Conservation (phyloP, 805 yeast genomes). For the Wickerhamiella galacta region DNA sequence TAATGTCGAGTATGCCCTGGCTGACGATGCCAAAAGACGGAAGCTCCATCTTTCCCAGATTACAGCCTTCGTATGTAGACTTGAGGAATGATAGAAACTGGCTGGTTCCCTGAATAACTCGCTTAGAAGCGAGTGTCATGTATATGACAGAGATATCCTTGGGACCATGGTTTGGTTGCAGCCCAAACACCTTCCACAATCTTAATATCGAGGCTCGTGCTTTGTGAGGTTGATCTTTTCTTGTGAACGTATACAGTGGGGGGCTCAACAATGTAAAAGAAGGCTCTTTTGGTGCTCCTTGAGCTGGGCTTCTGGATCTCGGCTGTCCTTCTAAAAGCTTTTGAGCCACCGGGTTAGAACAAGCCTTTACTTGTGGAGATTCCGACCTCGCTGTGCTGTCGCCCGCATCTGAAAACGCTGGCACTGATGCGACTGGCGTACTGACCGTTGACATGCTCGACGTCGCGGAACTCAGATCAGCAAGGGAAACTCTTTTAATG, state of each 20-base stretch:
- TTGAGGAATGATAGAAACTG: slow-evolving; percentile 15
- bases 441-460: not conserved
- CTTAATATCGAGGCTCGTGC: slow-evolving; percentile 24
- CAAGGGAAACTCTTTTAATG: slow-evolving; percentile 1
- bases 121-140: slow-evolving; percentile 12
- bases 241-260: slow-evolving; percentile 18
- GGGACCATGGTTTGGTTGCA: slow-evolving; percentile 20
- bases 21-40: slow-evolving; percentile 13
- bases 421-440: slow-evolving; percentile 1
- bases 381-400: too few relatives aligned
- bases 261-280: slow-evolving; percentile 15
- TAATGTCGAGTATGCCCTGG: slow-evolving; percentile 10
- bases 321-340: too few relatives aligned
- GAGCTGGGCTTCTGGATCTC: too few relatives aligned
- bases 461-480: not conserved
- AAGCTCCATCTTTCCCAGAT: slow-evolving; percentile 19
- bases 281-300: not conserved
- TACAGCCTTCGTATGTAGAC: slow-evolving; percentile 22
- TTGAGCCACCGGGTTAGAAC: too few relatives aligned
- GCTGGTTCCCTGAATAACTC: slow-evolving; percentile 5
- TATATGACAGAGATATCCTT: slow-evolving; percentile 18
- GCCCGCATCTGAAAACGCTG: slow-evolving; percentile 5
- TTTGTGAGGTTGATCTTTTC: slow-evolving; percentile 18
- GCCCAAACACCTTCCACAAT: slow-evolving; percentile 26
- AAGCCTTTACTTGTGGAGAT: too few relatives aligned